Percentiles rank a stretch among this genome's conserved stretches.
phyloP scores from a whole-genome alignment of 202 grass and related monocot species.

The Eragrostis tef region DNA sequence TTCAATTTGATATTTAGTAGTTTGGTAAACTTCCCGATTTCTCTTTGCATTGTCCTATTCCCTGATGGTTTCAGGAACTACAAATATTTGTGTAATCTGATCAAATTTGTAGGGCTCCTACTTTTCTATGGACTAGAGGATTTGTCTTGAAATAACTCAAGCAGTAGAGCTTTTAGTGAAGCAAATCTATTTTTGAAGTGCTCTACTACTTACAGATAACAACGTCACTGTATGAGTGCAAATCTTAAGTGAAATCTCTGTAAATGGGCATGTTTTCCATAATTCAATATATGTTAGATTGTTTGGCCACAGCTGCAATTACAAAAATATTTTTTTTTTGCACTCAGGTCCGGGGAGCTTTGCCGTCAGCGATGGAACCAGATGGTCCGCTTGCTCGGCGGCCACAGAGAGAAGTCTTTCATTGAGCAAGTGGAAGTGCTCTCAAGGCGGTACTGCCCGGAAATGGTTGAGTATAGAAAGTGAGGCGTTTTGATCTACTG shows the following conservation, averaged over 20 bases:
- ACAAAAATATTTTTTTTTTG: not conserved
- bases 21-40: not conserved
- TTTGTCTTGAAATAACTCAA: not conserved
- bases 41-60: not conserved
- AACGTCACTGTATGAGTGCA: not conserved
- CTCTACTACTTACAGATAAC: not conserved
- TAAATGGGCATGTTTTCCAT: not conserved
- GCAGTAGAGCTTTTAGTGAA: not conserved
- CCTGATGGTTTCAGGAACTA: too few relatives aligned
- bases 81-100: not conserved
- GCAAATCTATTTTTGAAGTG: not conserved
- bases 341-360: constrained; percentile 63
- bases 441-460: constrained; percentile 53
- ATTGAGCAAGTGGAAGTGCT: constrained; percentile 74
- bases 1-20: constrained; percentile 21
- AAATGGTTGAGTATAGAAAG: constrained; percentile 71
- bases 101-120: not conserved
- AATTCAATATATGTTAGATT: not conserved
- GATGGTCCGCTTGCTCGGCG: constrained; percentile 63
- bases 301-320: too few relatives aligned
- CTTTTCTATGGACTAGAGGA: not conserved
- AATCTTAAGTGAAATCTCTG: not conserved
- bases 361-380: constrained; percentile 74
- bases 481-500: not conserved
- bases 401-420: constrained; percentile 67